Evolutionary conservation across 2,329 filamentous ascomycete genomes (phyloP).

Genomic region (Aspergillus uvarum): DNA sequence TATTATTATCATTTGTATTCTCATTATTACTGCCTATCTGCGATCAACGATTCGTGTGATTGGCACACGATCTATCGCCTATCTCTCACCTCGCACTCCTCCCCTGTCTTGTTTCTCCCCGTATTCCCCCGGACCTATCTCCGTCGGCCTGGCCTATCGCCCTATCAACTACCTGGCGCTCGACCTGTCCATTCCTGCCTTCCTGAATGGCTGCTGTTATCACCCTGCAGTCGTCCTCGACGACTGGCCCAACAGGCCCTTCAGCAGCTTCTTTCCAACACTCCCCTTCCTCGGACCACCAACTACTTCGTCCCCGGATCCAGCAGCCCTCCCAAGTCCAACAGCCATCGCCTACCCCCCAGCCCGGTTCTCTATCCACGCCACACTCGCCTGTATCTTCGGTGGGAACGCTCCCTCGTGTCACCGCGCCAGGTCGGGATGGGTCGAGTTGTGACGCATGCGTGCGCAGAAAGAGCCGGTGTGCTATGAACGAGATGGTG

Average conservation of each 20-base stretch:
- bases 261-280: slow-evolving; percentile 27
- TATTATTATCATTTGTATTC: slow-evolving; percentile 4
- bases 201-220: slow-evolving; percentile 40
- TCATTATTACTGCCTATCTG: slow-evolving; percentile 10
- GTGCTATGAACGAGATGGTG: slow-evolving; percentile 45
- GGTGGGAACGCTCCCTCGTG: slow-evolving; percentile 28
- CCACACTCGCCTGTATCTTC: slow-evolving; percentile 19
- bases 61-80: not conserved
- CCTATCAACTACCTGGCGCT: slow-evolving; percentile 5
- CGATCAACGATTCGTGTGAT: slow-evolving; percentile 1
- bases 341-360: slow-evolving; percentile 29
- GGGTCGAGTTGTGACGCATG: slow-evolving; percentile 45
- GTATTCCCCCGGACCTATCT: slow-evolving; percentile 8
- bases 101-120: not conserved
- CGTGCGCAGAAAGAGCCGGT: slow-evolving; percentile 43
- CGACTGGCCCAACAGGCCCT: slow-evolving; percentile 27
- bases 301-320: slow-evolving; percentile 26
- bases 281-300: slow-evolving; percentile 23
- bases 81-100: not conserved
- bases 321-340: slow-evolving; percentile 21
- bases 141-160: slow-evolving; percentile 1
- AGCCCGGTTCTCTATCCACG: slow-evolving; percentile 20
- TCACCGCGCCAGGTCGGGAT: slow-evolving; percentile 33
- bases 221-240: slow-evolving; percentile 41
- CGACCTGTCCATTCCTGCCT: slow-evolving; percentile 7